Conservation (phyloP, 2,329 filamentous ascomycete genomes). For the Penicillium hesseltinei region DNA sequence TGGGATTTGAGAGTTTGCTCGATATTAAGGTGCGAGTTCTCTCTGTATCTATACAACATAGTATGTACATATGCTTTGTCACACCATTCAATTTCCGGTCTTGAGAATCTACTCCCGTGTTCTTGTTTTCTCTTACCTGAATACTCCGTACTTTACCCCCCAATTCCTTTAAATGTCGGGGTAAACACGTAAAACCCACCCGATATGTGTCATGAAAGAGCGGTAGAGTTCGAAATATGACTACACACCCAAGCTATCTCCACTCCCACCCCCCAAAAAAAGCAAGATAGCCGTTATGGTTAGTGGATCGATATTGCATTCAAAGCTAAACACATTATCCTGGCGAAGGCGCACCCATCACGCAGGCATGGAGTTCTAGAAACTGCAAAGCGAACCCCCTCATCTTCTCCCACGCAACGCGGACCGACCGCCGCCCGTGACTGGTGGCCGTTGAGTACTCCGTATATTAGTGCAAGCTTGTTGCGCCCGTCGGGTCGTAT, state of each 20-base stretch:
- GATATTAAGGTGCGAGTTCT: not conserved
- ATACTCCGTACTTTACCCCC: not conserved
- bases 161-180: not conserved
- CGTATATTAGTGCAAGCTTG: not conserved
- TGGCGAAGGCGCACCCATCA: not conserved
- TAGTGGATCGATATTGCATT: conserved; percentile 6
- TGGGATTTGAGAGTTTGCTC: not conserved
- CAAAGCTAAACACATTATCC: conserved; percentile 10
- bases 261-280: not conserved
- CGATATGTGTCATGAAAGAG: not conserved
- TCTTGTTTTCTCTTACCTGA: not conserved
- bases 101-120: not conserved
- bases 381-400: conserved; percentile 8
- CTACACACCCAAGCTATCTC: not conserved
- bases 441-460: not conserved
- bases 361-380: conserved; percentile 10
- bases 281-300: not conserved
- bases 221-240: not conserved
- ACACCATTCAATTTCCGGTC: not conserved
- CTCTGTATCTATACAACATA: not conserved
- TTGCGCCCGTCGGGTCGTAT: conserved; percentile 8
- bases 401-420: conserved; percentile 5
- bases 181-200: conserved; percentile 1
- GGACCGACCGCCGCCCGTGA: conserved; percentile 1
- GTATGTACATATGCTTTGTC: not conserved